These are phyloP conservation scores for Wickerhamiella alocasiicola DNA, from an alignment of 805 yeast species.

Conservation along the genomic window DNA sequence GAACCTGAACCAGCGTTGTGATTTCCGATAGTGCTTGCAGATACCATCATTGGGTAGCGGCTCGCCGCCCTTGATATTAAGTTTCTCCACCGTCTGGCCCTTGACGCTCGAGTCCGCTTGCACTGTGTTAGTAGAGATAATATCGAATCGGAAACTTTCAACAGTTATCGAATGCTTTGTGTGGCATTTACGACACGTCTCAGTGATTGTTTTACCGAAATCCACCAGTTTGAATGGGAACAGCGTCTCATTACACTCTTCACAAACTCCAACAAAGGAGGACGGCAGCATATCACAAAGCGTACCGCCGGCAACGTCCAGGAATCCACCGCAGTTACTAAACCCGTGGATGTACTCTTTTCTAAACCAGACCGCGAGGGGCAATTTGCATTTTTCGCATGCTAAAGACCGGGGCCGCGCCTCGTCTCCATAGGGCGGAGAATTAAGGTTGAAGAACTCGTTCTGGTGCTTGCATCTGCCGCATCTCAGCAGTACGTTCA, in stretches of 20 bases:
- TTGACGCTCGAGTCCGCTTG: constrained; percentile 15
- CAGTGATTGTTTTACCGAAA: constrained; percentile 25
- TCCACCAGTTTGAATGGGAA: constrained; percentile 27
- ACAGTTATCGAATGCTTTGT: constrained; percentile 26
- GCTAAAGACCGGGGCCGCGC: constrained; percentile 24
- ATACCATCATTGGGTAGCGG: constrained; percentile 31
- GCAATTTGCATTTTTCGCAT: constrained; percentile 28
- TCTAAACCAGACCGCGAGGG: constrained; percentile 27
- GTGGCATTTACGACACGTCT: constrained; percentile 30
- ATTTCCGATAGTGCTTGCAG: constrained; percentile 31
- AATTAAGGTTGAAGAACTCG: constrained; percentile 26
- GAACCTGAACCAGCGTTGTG: constrained; percentile 34
- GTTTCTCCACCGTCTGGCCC: constrained; percentile 20
- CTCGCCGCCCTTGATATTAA: constrained; percentile 28
- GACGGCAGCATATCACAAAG: constrained; percentile 29
- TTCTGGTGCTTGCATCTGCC: constrained; percentile 28
- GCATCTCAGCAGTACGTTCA: constrained; percentile 29
- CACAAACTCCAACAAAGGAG: constrained; percentile 29
- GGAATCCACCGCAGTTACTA: constrained; percentile 26
- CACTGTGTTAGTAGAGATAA: constrained; percentile 24
- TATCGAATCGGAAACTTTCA: constrained; percentile 26
- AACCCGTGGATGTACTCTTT: constrained; percentile 28
- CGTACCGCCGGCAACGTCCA: constrained; percentile 30
- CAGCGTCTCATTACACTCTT: constrained; percentile 24
- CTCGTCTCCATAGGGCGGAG: constrained; percentile 27